Evolutionary conservation across 2,329 filamentous ascomycete species (phyloP), one percentile per base, ranked within the genome.

Genomic region (Arthroderma sp.): DNA sequence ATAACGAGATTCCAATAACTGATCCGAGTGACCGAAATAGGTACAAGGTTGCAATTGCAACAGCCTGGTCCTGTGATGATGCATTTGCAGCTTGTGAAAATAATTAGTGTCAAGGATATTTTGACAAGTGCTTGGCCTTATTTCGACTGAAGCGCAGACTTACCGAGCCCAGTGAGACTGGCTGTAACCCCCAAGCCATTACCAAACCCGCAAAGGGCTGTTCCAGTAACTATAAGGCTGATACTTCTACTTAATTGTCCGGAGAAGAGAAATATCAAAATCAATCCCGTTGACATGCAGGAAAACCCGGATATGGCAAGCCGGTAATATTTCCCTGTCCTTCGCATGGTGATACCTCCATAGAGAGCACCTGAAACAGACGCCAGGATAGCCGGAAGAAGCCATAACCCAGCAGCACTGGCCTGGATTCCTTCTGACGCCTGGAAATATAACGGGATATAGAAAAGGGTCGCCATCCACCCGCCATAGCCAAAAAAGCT

Each of bases 1-100:
- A 75, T 32, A 77, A 65, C 0, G 78, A 77, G 1, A 82, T 77
- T 6, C 78, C 77, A 71, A 75, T 81, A 10, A 82, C 77, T 0
- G 71, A 74, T 1, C 77, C 78, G 3, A 82, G 61, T 0, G 76
- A 80, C 28, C 78, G 72, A 37, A 82, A 71, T 15, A 82, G 68
- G 55, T 82, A 82, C 5, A 79, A 73, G 0, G 73, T 78, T 1
- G 76, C 80, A 2, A 77, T 71, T 0, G 72, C 74, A 1, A 80
- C 76, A 7, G 77, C 76, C 53, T 81, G 76, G 43, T 80, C 77
- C 11, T 34, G 8, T 78, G 33, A 8, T 40, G 28, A 11, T 7
- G 10, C 5, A 1, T 0, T 22, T 15, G 40, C 11, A n/a, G 36
- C 46, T 11, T 37, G 32, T 8, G 31, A 30, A 8, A 5, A 39